These are phyloP conservation scores for Flueggea neowawraea DNA, from an alignment of 441 rosid species.

Conservation along the genomic window DNA sequence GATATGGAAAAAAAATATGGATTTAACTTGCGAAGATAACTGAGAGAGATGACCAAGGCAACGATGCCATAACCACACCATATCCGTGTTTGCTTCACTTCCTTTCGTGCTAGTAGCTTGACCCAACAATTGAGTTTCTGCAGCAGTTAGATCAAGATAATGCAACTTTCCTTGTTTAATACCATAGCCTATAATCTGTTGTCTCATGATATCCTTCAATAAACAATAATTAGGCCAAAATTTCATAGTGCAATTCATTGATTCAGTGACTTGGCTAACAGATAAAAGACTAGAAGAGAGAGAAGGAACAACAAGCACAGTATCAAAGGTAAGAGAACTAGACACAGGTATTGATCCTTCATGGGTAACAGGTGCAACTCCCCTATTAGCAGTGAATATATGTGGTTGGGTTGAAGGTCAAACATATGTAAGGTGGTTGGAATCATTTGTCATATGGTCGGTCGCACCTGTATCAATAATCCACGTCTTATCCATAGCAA, in stretches of 20 bases:
- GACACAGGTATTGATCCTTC: conserved; percentile 2
- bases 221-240: background rate
- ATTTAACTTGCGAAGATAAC: too few relatives aligned
- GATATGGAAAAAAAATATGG: too few relatives aligned
- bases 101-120: too few relatives aligned
- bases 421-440: background rate
- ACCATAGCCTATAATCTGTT: background rate
- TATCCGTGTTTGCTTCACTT: too few relatives aligned
- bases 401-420: background rate
- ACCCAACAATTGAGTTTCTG: too few relatives aligned
- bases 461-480: conserved; percentile 10
- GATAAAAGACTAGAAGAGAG: conserved; percentile 8
- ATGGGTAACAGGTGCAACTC: background rate
- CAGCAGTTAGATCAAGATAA: too few relatives aligned
- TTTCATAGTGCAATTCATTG: background rate
- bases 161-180: background rate
- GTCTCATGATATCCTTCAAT: background rate
- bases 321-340: background rate
- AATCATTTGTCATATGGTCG: conserved; percentile 8
- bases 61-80: too few relatives aligned
- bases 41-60: too few relatives aligned
- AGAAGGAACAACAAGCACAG: conserved; percentile 5
- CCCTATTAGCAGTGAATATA: conserved; percentile 1
- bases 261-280: conserved; percentile 1
- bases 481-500: background rate